Base-by-base conservation (phyloP, 208 protist genomes). In the Leishmania major region DNA sequence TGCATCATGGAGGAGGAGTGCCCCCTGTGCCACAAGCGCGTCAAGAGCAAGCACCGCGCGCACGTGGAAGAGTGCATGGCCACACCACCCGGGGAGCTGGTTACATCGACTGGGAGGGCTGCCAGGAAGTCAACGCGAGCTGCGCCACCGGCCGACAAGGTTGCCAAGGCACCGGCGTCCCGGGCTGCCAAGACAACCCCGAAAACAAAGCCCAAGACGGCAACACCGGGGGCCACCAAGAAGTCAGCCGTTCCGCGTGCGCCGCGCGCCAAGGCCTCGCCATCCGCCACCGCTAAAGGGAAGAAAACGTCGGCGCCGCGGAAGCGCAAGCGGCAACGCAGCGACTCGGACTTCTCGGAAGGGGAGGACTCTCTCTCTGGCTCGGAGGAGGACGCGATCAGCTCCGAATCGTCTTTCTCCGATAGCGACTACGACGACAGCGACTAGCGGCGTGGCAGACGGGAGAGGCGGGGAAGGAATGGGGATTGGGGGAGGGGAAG, bases 1-100 rank as follows among this genome's bases (percentile, higher is more conserved):
- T 96, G 92, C 80, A 73, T 96, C 72, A 84, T 96, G 55, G 83
- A 96, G 67, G 89, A 92, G 57, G 72, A 86, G 75, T 96, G 93
- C 81, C 93, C 93, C 5, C 77, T 95, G 40, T 96, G 93, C 83
- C 80, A 90, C 28, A 75, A 84, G 64, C 80, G 85, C 0, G 85
- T 95, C 40, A 87, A 84, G 40, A 83, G 85, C 73, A 77, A 91
- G 17, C 93, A 96, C 78, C 79, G 87, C 1, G 66, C 78, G 45
- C 93, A 96, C 77, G 87, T 96, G 19, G 75, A 90, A 75, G 76
- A n/a, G 75, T 96, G 93, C 80, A 11, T 89, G 55, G 76, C 80
- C 25, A 88, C 73, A 66, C 35, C 78, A 8, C 49, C 79, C 4
- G 35, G 76, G 75, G 59, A 51, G 60, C 75, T 60, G 3, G 47